A percentile compares a stretch with the other conserved stretches of the same genome.
Conservation (phyloP, 2,329 filamentous ascomycete species). For the Zymoseptoria brevis region DNA sequence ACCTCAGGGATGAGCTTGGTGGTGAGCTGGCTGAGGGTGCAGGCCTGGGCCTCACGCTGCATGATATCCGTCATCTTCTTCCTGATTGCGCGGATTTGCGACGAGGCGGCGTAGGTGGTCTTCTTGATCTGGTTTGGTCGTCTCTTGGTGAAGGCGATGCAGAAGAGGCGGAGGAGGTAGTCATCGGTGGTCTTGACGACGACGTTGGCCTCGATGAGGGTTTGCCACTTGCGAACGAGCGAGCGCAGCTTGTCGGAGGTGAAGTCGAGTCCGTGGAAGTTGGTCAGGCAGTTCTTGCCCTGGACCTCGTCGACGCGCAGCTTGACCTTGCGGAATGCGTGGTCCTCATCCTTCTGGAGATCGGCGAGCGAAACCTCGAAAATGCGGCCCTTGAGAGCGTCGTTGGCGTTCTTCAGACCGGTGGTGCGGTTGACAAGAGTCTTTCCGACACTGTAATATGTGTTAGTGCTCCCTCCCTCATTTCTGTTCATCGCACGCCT, state of each 20-base stretch:
- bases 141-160: constrained; percentile 98
- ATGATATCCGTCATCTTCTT: constrained; percentile 99
- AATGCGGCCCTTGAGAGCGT: constrained; percentile 96
- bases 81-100: constrained; percentile 95
- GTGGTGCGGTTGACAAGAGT: constrained; percentile 99
- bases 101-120: constrained; percentile 96
- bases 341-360: constrained; percentile 99
- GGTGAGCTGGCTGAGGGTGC: constrained; percentile 92
- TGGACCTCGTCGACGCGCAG: constrained; percentile 97
- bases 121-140: constrained; percentile 99
- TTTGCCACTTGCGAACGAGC: constrained; percentile 99
- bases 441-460: constrained; percentile 79
- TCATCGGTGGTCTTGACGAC: constrained; percentile 99
- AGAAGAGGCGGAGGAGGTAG: constrained; percentile 98
- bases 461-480: constrained; percentile 26
- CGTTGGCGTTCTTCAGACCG: constrained; percentile 99
- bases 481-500: background rate
- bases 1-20: constrained; percentile 99
- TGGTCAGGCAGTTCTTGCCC: constrained; percentile 99
- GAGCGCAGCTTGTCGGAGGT: constrained; percentile 99
- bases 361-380: constrained; percentile 98
- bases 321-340: constrained; percentile 99
- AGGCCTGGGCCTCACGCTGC: constrained; percentile 85
- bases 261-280: constrained; percentile 99
- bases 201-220: constrained; percentile 98